Conservation (phyloP, 345 rosid genomes). For the Triadica sebifera region DNA sequence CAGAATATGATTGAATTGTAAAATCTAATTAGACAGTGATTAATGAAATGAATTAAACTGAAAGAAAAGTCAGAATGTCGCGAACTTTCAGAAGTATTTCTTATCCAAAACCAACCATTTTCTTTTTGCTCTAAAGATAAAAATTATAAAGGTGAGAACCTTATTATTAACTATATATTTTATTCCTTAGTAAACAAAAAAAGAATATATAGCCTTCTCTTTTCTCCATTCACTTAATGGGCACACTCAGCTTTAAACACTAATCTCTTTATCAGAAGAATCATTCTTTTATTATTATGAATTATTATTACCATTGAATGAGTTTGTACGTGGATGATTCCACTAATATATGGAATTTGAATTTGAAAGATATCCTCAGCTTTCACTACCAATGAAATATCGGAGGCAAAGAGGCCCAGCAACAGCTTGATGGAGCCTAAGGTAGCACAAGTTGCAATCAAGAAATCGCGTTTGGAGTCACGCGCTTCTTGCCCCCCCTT, state of each 20-base stretch:
- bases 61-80: too few species aligned
- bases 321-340: constrained; percentile 22
- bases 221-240: constrained; percentile 5
- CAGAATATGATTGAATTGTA: too few species aligned
- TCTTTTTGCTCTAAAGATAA: neutral
- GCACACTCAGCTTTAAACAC: constrained; percentile 43
- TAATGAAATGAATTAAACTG: too few species aligned
- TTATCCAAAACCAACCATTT: neutral
- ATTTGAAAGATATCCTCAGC: constrained; percentile 28
- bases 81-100: too few species aligned
- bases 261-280: constrained; percentile 29
- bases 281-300: constrained; percentile 12
- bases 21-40: too few species aligned
- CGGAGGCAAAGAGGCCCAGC: constrained; percentile 61
- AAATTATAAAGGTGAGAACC: constrained; percentile 22
- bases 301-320: constrained; percentile 8
- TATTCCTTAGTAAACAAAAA: constrained; percentile 7
- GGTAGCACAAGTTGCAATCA: constrained; percentile 30
- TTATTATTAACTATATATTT: constrained; percentile 14
- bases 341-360: constrained; percentile 17
- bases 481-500: constrained; percentile 76
- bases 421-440: constrained; percentile 50
- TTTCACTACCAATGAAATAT: constrained; percentile 28
- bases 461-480: constrained; percentile 74
- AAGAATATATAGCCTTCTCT: constrained; percentile 19